Conservation (phyloP, 2,329 filamentous ascomycete species). For the Lomentospora prolificans region DNA sequence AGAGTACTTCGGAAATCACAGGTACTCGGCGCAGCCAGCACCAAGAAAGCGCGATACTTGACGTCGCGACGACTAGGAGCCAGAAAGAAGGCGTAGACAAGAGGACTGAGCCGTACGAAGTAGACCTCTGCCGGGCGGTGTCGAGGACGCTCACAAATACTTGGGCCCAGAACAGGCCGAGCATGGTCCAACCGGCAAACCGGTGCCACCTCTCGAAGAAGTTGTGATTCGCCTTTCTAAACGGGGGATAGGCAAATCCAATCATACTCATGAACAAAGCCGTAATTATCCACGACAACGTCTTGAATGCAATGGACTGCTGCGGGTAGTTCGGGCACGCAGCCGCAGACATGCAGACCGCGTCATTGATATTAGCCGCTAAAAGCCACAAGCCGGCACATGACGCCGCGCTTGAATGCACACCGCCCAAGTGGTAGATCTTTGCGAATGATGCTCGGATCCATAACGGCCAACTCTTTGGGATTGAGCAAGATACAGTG, state of each 20-base stretch:
- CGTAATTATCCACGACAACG: conserved; percentile 48
- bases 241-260: conserved; percentile 50
- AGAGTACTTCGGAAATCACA: conserved; percentile 58
- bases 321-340: conserved; percentile 19
- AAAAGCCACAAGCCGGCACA: conserved; percentile 40
- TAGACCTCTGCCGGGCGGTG: conserved; percentile 16
- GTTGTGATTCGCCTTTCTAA: conserved; percentile 56
- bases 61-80: conserved; percentile 55
- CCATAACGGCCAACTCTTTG: conserved; percentile 34
- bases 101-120: conserved; percentile 25
- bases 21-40: conserved; percentile 56
- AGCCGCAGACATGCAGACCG: conserved; percentile 16
- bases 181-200: conserved; percentile 60
- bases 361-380: conserved; percentile 29
- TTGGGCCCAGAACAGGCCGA: conserved; percentile 56
- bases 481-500: conserved; percentile 32
- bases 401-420: conserved; percentile 40
- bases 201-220: conserved; percentile 62
- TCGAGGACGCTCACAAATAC: conserved; percentile 44
- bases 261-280: conserved; percentile 50
- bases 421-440: conserved; percentile 41
- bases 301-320: conserved; percentile 31
- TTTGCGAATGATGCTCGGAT: conserved; percentile 38
- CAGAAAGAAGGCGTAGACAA: conserved; percentile 45
- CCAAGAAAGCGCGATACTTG: conserved; percentile 64